Base-by-base conservation (phyloP, 1,139 yeast genomes). In the Suhomyces bokatorum region DNA sequence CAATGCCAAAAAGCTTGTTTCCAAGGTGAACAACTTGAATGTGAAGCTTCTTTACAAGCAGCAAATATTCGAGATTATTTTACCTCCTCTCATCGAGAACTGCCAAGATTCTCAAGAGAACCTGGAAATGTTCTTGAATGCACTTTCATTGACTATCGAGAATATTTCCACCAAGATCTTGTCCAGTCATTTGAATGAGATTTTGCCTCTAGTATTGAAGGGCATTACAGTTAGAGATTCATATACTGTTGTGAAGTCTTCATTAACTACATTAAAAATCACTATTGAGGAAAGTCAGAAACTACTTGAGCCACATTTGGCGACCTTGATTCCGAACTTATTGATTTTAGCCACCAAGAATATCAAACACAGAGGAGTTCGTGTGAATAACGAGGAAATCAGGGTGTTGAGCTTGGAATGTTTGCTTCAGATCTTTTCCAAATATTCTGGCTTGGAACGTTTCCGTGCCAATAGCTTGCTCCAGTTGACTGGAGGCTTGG, bases 1-100 rank as follows among this genome's bases (percentile, higher is more conserved):
- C 35, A 58, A 60, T 31, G 42, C 56, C 32, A 54, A 51, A 24
- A 59, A 63, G 39, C 32, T 46, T 11, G 81, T 79, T 32, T 72
- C 78, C 2, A 73, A 75, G 34, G 80, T 78, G 14, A 63, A 75
- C 51, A 80, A 81, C 49, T 71, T 85, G 46, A 78, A 83, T 48
- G 78, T 85, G 22, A 77, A 86, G 46, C 62, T 78, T 36, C 70
- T 93, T 27, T 87, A 85, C 70, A 89, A 88, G 60, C 98, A 93
- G 58, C 82, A 83, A 51, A 72, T 87, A 17, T 88, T 88, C 62
- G 80, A 80, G 46, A 67, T 72, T 9, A 68, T 82, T 3, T 69
- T 83, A 17, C 83, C 83, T 1, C 64, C 62, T 38, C 57, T 85
- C 33, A 70, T 79, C 12, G 55, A 60, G 0, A 66, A 67, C n/a